Conservation (phyloP, 2,329 filamentous ascomycete species). For the Ophiocordyceps camponoti-saundersi region DNA sequence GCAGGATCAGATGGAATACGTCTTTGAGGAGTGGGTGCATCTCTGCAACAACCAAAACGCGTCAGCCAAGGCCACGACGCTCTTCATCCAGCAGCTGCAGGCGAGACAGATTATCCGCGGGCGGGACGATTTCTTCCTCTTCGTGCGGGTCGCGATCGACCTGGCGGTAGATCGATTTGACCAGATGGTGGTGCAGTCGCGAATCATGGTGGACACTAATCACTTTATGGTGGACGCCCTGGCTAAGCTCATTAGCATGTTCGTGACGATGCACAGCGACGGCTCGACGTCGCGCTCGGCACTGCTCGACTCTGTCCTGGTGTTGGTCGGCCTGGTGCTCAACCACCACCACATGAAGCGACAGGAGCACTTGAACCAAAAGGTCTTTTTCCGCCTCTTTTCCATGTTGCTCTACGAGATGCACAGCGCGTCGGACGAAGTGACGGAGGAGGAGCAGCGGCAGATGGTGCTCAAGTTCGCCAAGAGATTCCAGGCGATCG, state of each 20-base stretch:
- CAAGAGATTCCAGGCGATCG: conserved; percentile 52
- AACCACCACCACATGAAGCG: conserved; percentile 73
- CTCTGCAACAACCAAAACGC: conserved; percentile 63
- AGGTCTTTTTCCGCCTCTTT: conserved; percentile 82
- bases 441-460: conserved; percentile 43
- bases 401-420: conserved; percentile 69
- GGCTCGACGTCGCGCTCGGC: conserved; percentile 45
- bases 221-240: conserved; percentile 60
- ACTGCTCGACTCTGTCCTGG: conserved; percentile 63
- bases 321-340: conserved; percentile 63
- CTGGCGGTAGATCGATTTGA: conserved; percentile 65
- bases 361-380: conserved; percentile 68
- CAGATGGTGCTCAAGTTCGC: conserved; percentile 59
- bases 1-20: conserved; percentile 77
- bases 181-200: conserved; percentile 40
- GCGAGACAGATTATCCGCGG: conserved; percentile 53
- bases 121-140: conserved; percentile 61
- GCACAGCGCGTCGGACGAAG: conserved; percentile 36
- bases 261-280: conserved; percentile 57
- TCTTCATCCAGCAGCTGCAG: conserved; percentile 77
- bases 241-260: conserved; percentile 59
- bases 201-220: conserved; percentile 33
- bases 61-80: conserved; percentile 50
- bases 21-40: conserved; percentile 90
- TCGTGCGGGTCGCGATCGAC: conserved; percentile 70